These are phyloP conservation scores for Gynochthodes officinalis DNA, from an alignment of 257 asterid species.

Conservation along the genomic window DNA sequence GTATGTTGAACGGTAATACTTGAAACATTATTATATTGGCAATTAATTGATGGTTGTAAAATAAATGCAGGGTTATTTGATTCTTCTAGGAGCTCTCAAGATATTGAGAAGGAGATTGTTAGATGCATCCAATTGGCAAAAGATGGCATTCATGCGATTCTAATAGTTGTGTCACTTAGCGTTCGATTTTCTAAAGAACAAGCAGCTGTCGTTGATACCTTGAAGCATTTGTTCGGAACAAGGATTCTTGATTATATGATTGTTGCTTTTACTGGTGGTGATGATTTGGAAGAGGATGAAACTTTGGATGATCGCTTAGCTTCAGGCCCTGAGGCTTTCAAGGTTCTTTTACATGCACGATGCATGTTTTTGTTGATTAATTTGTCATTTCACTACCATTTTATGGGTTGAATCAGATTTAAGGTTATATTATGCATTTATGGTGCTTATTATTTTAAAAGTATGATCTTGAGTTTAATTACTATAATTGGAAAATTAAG, in stretches of 20 bases:
- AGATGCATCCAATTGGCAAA: background rate
- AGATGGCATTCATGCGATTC: conserved; percentile 53
- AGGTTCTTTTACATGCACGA: too few relatives aligned
- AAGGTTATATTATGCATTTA: too few relatives aligned
- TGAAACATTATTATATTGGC: too few relatives aligned
- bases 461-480: too few relatives aligned
- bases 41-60: too few relatives aligned
- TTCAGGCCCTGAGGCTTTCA: conserved; percentile 45
- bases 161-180: conserved; percentile 55
- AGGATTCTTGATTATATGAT: conserved; percentile 63
- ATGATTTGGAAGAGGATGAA: conserved; percentile 54
- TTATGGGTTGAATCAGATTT: too few relatives aligned
- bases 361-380: too few relatives aligned
- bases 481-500: too few relatives aligned
- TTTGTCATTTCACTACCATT: background rate
- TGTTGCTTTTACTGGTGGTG: conserved; percentile 70
- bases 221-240: conserved; percentile 14
- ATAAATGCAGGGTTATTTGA: conserved; percentile 4
- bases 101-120: background rate
- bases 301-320: conserved; percentile 36
- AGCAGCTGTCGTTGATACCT: conserved; percentile 52
- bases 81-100: background rate
- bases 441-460: too few relatives aligned
- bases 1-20: too few relatives aligned
- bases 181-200: conserved; percentile 71